Evolutionary conservation across 495 filamentous ascomycete species (phyloP).

Genomic region (Aspergillus ostianus): DNA sequence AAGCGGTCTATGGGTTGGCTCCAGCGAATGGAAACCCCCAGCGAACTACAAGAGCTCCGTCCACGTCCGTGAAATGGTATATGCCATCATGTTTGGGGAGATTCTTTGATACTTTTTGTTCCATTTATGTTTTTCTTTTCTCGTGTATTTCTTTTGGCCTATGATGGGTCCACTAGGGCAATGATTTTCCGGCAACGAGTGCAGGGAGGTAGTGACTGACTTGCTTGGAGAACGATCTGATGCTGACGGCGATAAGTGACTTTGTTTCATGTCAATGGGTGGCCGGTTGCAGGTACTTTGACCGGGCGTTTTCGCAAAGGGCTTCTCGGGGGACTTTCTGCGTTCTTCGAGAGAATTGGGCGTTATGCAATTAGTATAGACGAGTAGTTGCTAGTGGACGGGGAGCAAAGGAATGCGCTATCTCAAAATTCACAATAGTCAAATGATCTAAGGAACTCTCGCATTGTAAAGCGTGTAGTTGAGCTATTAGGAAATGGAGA

Average conservation of each 20-base stretch:
- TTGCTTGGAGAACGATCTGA: background rate
- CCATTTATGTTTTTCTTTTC: conserved; percentile 12
- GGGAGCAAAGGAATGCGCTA: background rate
- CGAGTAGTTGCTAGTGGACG: background rate
- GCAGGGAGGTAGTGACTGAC: background rate
- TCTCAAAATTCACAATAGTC: background rate
- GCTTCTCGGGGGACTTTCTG: background rate
- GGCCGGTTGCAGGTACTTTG: background rate
- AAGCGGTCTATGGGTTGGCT: background rate
- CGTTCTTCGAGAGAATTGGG: background rate
- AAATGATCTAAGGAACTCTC: background rate
- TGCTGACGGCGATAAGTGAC: background rate
- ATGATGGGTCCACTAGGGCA: background rate
- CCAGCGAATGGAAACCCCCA: background rate
- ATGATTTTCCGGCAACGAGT: background rate
- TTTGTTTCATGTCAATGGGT: no score
- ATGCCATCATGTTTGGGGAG: conserved; percentile 12
- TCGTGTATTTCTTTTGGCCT: conserved; percentile 8
- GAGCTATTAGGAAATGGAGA: background rate
- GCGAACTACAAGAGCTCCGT: background rate
- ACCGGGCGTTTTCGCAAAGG: background rate
- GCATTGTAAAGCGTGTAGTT: background rate
- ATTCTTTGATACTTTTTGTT: conserved; percentile 7
- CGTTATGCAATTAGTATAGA: background rate
- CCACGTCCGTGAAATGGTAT: conserved; percentile 8